A percentile compares a stretch with the other conserved stretches of the same genome.
phyloP scores from a whole-genome alignment of 441 rosid genomes.

The Erodium chrysanthum region DNA sequence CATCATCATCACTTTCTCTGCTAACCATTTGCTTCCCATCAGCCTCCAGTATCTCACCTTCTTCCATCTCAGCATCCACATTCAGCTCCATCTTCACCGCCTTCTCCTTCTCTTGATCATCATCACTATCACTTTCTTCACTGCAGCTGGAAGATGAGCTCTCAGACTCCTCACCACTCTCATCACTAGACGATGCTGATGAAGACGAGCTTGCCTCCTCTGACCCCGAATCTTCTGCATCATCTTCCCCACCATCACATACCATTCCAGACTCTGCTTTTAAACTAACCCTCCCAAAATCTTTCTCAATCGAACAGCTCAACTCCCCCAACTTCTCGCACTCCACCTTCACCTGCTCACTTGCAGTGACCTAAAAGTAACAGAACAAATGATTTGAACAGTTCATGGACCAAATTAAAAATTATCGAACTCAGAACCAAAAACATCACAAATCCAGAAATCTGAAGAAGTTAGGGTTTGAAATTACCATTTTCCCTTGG shows the following conservation, averaged over 20 bases:
- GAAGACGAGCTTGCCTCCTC: conserved; percentile 27
- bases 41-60: conserved; percentile 65
- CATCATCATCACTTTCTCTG: conserved; percentile 13
- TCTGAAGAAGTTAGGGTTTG: no score
- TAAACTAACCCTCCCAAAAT: conserved; percentile 44
- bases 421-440: no score
- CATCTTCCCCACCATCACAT: conserved; percentile 22
- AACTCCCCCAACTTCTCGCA: conserved; percentile 21
- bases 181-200: conserved; percentile 20
- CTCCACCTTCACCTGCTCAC: conserved; percentile 26
- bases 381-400: no score
- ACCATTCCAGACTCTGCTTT: conserved; percentile 3
- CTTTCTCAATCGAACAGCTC: conserved; percentile 40
- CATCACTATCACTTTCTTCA: conserved; percentile 12
- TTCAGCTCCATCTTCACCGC: conserved; percentile 21
- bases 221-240: conserved; percentile 28
- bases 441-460: no score
- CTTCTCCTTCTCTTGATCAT: conserved; percentile 19
- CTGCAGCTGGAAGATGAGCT: conserved; percentile 14
- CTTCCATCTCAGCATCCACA: conserved; percentile 49
- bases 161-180: conserved; percentile 13
- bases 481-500: no score
- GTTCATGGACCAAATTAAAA: no score
- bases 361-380: conserved; percentile 13
- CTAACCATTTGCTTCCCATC: conserved; percentile 26